These are phyloP conservation scores for Ophiostoma fasciatum DNA, from an alignment of 2,329 filamentous ascomycete genomes.

Conservation along the genomic window DNA sequence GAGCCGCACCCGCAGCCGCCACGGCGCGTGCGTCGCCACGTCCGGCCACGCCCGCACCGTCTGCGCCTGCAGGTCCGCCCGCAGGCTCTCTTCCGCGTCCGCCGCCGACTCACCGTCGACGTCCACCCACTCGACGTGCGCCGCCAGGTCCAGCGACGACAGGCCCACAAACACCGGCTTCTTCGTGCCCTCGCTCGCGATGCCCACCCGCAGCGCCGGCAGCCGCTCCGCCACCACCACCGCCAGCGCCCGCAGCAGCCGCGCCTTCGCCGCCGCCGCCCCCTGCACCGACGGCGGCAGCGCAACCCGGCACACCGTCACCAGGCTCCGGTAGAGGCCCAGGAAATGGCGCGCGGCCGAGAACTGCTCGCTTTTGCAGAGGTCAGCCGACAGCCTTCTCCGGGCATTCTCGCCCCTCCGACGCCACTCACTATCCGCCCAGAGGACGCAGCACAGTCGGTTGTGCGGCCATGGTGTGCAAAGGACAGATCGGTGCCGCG, in stretches of 20 bases:
- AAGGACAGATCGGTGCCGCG: too few species aligned
- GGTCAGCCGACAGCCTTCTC: too few species aligned
- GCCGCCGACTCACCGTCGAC: constrained; percentile 12
- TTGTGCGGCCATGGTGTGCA: background rate
- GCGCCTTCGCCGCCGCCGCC: constrained; percentile 7
- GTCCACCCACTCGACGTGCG: constrained; percentile 27
- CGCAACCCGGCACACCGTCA: constrained; percentile 29
- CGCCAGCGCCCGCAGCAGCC: constrained; percentile 24
- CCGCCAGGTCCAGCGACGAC: constrained; percentile 25
- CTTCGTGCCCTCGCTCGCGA: constrained; percentile 28
- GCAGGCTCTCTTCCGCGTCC: too few species aligned
- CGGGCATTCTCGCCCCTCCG: too few species aligned
- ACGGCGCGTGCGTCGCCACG: constrained; percentile 26
- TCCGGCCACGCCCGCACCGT: too few species aligned
- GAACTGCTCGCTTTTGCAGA: constrained; percentile 32
- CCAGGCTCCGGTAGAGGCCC: constrained; percentile 32
- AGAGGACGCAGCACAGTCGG: constrained; percentile 6
- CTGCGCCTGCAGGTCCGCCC: too few species aligned
- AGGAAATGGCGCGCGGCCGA: constrained; percentile 31
- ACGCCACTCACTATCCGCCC: constrained; percentile 6
- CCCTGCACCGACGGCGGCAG: background rate
- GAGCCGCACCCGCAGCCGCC: constrained; percentile 28
- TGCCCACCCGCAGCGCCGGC: constrained; percentile 32
- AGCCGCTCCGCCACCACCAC: constrained; percentile 28
- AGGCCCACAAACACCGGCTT: constrained; percentile 29